Conservation (phyloP, 257 asterid species). For the Cordia subcordata region DNA sequence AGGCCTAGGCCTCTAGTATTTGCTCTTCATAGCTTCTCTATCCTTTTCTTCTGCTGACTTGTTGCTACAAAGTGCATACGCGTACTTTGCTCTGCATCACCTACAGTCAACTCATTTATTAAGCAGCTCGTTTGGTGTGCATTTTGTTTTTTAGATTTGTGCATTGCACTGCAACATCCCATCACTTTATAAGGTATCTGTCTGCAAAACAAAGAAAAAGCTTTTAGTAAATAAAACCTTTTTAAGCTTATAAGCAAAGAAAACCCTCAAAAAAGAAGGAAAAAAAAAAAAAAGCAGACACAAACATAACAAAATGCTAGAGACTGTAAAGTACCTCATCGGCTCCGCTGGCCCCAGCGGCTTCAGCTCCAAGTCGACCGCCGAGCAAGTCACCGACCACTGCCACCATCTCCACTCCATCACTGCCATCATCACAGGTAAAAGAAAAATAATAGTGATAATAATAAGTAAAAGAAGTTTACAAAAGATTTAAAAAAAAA, state of each 20-base stretch:
- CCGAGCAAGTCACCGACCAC: constrained; percentile 61
- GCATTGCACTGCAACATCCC: not conserved
- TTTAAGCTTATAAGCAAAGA: not conserved
- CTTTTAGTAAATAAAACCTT: not conserved
- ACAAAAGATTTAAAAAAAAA: no score
- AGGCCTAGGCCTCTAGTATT: not conserved
- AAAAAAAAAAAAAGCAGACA: no score
- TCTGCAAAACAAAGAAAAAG: no score
- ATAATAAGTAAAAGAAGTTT: not conserved
- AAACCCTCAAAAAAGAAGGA: not conserved
- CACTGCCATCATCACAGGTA: constrained; percentile 89
- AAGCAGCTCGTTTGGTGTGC: no score
- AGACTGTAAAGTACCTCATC: constrained; percentile 63
- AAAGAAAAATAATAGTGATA: not conserved
- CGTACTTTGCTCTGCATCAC: constrained; percentile 26
- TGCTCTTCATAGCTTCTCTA: not conserved
- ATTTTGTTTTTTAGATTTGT: no score
- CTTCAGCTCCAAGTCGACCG: constrained; percentile 74
- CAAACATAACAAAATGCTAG: constrained; percentile 76
- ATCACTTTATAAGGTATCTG: no score
- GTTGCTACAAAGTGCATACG: constrained; percentile 20
- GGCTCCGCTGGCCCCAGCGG: constrained; percentile 85
- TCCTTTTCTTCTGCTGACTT: not conserved
- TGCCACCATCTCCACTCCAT: constrained; percentile 47
- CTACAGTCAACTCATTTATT: constrained; percentile 8